phyloP scores from a whole-genome alignment of 2,329 filamentous ascomycete species.

The Fusarium mexicanum region DNA sequence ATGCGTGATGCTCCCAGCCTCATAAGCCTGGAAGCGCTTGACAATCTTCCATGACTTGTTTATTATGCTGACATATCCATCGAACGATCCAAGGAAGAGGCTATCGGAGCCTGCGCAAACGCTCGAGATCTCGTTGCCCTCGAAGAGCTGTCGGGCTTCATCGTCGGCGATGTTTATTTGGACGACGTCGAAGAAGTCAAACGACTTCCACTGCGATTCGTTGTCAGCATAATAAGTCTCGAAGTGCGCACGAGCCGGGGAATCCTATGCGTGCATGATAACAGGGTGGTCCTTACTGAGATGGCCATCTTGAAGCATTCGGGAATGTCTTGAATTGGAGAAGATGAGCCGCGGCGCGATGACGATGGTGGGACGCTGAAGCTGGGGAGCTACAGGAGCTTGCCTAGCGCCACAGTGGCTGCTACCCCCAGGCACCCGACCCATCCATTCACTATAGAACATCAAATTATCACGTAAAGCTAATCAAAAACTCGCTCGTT shows the following conservation, averaged over 20 bases:
- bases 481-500: background rate
- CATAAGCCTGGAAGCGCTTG: slow-evolving; percentile 87
- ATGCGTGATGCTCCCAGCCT: slow-evolving; percentile 82
- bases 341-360: slow-evolving; percentile 41
- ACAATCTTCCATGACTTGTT: slow-evolving; percentile 88
- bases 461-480: background rate
- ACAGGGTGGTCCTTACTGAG: slow-evolving; percentile 41
- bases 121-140: slow-evolving; percentile 83
- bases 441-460: background rate
- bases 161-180: slow-evolving; percentile 83
- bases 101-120: slow-evolving; percentile 88
- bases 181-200: slow-evolving; percentile 98
- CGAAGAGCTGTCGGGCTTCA: slow-evolving; percentile 81
- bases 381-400: slow-evolving; percentile 40
- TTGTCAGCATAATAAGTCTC: slow-evolving; percentile 6
- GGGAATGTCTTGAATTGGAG: slow-evolving; percentile 32
- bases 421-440: background rate
- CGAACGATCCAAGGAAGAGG: slow-evolving; percentile 85
- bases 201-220: slow-evolving; percentile 86
- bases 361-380: slow-evolving; percentile 46
- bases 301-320: slow-evolving; percentile 49
- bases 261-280: background rate
- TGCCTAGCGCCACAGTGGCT: slow-evolving; percentile 43
- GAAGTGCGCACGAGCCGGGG: background rate
- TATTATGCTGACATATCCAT: slow-evolving; percentile 88